Conservation (phyloP, 2,329 filamentous ascomycete species). For the Cladosporium colombiae region DNA sequence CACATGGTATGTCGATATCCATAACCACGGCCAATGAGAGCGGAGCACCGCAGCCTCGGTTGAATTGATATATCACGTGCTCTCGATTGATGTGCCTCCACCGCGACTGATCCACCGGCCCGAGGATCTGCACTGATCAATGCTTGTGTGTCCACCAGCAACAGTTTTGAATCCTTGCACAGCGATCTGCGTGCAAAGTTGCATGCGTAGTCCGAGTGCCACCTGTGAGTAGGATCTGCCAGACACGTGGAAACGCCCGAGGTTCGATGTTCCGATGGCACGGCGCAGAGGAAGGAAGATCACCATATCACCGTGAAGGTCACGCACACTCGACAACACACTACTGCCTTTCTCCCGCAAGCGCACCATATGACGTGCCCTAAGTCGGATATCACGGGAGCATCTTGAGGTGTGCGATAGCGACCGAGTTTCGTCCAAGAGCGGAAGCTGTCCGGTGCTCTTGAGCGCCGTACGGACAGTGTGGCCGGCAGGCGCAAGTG, state of each 20-base stretch:
- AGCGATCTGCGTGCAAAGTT: conserved; percentile 12
- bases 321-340: not conserved
- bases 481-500: not conserved
- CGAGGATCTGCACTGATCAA: not conserved
- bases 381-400: not conserved
- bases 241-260: conserved; percentile 6
- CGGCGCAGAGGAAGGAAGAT: not conserved
- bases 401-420: not conserved
- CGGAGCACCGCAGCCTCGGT: not conserved
- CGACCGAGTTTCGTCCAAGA: not conserved
- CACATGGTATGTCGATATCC: not conserved
- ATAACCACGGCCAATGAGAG: not conserved
- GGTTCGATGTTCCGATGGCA: not conserved
- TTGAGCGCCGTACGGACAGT: not conserved
- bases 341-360: not conserved
- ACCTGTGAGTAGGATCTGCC: conserved; percentile 3
- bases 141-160: not conserved
- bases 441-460: not conserved
- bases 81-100: not conserved
- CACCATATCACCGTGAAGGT: not conserved
- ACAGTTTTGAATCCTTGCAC: not conserved
- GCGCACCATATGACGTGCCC: not conserved
- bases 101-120: conserved; percentile 3
- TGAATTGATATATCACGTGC: not conserved
- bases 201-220: conserved; percentile 14